Conservation (phyloP, 257 asterid genomes). For the Scutellaria minor region DNA sequence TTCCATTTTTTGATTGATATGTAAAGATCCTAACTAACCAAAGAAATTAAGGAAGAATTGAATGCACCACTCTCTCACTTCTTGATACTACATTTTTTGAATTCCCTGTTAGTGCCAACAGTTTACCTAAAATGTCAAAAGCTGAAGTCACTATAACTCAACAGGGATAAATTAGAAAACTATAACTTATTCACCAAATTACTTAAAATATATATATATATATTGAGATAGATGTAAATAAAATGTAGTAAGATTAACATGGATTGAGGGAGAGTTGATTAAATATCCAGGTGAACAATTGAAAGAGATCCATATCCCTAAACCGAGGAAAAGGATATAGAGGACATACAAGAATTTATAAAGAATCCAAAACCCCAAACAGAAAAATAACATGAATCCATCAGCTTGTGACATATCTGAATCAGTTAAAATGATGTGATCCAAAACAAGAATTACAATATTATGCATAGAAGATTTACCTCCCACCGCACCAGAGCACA, state of each 20-base stretch:
- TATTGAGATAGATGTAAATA: too few species aligned
- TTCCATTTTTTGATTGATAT: too few species aligned
- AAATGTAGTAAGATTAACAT: too few species aligned
- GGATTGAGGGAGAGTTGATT: too few species aligned
- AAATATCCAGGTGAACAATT: too few species aligned
- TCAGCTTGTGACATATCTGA: constrained; percentile 1
- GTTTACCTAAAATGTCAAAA: not conserved
- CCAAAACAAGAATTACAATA: constrained; percentile 13
- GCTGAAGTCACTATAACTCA: not conserved
- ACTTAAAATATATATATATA: too few species aligned
- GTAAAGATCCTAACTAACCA: too few species aligned
- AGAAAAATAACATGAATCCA: not conserved
- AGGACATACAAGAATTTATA: not conserved
- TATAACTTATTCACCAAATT: not conserved
- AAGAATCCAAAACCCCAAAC: constrained; percentile 12
- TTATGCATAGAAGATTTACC: constrained; percentile 51
- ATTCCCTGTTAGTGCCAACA: not conserved
- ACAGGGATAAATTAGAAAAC: not conserved
- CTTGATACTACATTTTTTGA: not conserved
- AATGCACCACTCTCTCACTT: not conserved
- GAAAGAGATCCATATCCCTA: too few species aligned
- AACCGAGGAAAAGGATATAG: not conserved
- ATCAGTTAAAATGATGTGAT: not conserved
- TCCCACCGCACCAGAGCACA: constrained; percentile 91
- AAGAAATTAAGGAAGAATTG: too few species aligned